These are phyloP conservation scores for Hammondia hammondi DNA, from an alignment of 169 alveolate species.

Conservation along the genomic window DNA sequence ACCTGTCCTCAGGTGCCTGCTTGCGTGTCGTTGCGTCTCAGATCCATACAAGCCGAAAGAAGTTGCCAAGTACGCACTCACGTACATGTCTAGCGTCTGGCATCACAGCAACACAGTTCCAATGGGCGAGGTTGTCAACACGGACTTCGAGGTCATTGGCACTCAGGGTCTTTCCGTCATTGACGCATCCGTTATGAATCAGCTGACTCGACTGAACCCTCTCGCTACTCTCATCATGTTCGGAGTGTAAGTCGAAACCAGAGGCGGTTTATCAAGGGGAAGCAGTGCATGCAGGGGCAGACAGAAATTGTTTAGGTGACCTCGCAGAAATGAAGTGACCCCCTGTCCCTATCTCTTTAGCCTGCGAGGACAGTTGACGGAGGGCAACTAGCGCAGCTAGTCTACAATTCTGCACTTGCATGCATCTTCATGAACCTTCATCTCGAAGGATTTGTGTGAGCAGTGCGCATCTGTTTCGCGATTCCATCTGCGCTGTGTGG, in stretches of 20 bases:
- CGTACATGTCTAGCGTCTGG: slow-evolving; percentile 74
- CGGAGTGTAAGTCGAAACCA: slow-evolving; percentile 61
- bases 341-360: too few relatives aligned
- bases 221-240: slow-evolving; percentile 63
- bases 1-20: too few relatives aligned
- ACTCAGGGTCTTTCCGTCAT: slow-evolving; percentile 66
- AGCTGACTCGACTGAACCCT: slow-evolving; percentile 73
- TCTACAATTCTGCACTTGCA: too few relatives aligned
- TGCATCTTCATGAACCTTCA: too few relatives aligned
- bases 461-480: too few relatives aligned
- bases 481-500: not conserved
- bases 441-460: too few relatives aligned
- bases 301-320: too few relatives aligned
- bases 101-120: slow-evolving; percentile 72
- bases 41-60: slow-evolving; percentile 69
- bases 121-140: slow-evolving; percentile 72
- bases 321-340: too few relatives aligned
- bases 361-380: too few relatives aligned
- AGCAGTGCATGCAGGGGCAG: too few relatives aligned
- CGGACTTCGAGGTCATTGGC: slow-evolving; percentile 68
- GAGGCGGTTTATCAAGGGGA: not conserved
- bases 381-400: too few relatives aligned
- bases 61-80: slow-evolving; percentile 68
- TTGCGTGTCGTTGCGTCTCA: not conserved
- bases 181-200: slow-evolving; percentile 72